Percentiles rank a stretch among this genome's conserved stretches.
These are phyloP conservation scores for Lomentospora prolificans DNA, from an alignment of 2,329 filamentous ascomycete genomes.

Conservation along the genomic window DNA sequence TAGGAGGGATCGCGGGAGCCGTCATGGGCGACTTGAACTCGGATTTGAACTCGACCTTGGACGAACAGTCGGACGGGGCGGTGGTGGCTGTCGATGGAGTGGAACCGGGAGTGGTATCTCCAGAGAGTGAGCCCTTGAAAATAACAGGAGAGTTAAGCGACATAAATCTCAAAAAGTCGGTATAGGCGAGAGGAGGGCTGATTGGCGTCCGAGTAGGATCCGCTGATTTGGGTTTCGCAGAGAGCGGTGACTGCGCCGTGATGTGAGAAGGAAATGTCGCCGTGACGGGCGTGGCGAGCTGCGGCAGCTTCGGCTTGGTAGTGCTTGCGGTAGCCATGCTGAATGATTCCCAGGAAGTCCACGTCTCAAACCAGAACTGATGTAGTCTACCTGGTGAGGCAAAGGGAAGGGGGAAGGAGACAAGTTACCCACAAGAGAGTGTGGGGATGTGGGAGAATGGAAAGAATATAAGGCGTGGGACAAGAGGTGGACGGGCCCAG, in stretches of 20 bases:
- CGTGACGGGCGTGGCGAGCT: constrained; percentile 53
- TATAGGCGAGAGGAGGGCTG: constrained; percentile 80
- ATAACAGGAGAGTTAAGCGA: constrained; percentile 61
- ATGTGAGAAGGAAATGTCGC: constrained; percentile 53
- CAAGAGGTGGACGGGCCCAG: background rate
- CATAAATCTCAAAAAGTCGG: constrained; percentile 83
- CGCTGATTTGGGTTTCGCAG: constrained; percentile 31
- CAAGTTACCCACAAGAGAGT: background rate
- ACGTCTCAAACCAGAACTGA: background rate
- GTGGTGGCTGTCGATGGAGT: constrained; percentile 41
- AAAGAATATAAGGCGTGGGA: constrained; percentile 3
- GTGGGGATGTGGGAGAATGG: constrained; percentile 2
- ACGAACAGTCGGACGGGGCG: constrained; percentile 43
- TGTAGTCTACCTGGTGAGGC: background rate
- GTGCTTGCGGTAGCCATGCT: constrained; percentile 15
- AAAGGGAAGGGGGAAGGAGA: background rate
- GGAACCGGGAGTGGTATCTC: constrained; percentile 37
- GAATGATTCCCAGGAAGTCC: background rate
- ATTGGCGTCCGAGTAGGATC: constrained; percentile 78
- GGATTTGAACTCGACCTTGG: constrained; percentile 21
- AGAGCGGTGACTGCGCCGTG: constrained; percentile 60
- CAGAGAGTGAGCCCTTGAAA: constrained; percentile 37
- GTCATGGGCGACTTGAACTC: constrained; percentile 24
- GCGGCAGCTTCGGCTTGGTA: constrained; percentile 49
- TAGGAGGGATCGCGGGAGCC: constrained; percentile 31